These are phyloP conservation scores for Trichothecium roseum DNA, from an alignment of 2,329 filamentous ascomycete genomes.

Conservation along the genomic window DNA sequence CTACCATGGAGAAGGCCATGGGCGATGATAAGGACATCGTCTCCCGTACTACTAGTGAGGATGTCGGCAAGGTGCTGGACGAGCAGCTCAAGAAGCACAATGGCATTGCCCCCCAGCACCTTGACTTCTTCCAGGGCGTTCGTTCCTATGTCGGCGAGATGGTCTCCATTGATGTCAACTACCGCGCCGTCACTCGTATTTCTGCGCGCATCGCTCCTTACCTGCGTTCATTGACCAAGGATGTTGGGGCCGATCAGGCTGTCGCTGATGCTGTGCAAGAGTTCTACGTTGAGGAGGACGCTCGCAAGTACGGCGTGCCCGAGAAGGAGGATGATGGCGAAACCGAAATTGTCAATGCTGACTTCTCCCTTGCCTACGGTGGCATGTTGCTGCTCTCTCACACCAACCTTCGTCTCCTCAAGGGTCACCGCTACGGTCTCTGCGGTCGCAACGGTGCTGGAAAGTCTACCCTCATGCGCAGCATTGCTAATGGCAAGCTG, in stretches of 20 bases:
- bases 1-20: constrained; percentile 93
- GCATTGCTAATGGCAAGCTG: constrained; percentile 88
- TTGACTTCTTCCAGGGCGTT: constrained; percentile 54
- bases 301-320: constrained; percentile 76
- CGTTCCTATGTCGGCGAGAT: constrained; percentile 71
- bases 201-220: constrained; percentile 62
- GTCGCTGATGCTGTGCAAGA: constrained; percentile 66
- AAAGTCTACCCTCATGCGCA: constrained; percentile 98
- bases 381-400: constrained; percentile 95
- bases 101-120: constrained; percentile 46
- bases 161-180: constrained; percentile 81
- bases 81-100: constrained; percentile 62
- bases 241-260: constrained; percentile 46
- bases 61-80: constrained; percentile 66
- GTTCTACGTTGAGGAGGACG: constrained; percentile 73
- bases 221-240: constrained; percentile 57
- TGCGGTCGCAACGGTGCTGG: constrained; percentile 95
- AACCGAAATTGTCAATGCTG: constrained; percentile 91
- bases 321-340: constrained; percentile 86
- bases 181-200: constrained; percentile 68
- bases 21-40: constrained; percentile 55
- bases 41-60: constrained; percentile 57
- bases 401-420: constrained; percentile 86
- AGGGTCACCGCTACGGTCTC: constrained; percentile 94
- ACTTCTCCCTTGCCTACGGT: constrained; percentile 95